phyloP scores from a whole-genome alignment of 495 filamentous ascomycete species.

The Pseudomonodictys pantanalensis region DNA sequence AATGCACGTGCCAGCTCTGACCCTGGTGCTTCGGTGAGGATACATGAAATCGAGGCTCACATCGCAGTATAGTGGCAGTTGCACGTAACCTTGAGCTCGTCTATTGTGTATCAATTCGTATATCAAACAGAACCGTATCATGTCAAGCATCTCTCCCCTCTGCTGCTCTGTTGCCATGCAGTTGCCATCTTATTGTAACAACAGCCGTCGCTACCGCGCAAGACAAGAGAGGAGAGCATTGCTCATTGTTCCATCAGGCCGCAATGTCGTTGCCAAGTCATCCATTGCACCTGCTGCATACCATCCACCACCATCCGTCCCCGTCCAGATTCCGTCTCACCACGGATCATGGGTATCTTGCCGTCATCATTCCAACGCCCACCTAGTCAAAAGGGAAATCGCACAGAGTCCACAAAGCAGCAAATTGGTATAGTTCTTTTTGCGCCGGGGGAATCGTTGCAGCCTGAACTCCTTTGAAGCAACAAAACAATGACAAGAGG shows the following conservation, averaged over 20 bases:
- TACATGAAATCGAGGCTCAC: too few species aligned
- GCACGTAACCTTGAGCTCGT: conserved; percentile 7
- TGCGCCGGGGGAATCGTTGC: conserved; percentile 37
- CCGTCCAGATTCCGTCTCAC: conserved; percentile 16
- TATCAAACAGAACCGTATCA: conserved; percentile 15
- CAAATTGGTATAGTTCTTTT: conserved; percentile 41
- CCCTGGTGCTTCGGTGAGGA: too few species aligned
- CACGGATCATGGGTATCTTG: conserved; percentile 4
- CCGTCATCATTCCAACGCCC: not conserved
- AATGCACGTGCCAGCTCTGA: not conserved
- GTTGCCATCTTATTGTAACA: not conserved
- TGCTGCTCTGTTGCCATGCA: not conserved
- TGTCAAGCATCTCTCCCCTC: not conserved
- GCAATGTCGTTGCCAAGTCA: not conserved
- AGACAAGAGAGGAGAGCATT: conserved; percentile 10
- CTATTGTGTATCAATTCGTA: conserved; percentile 21
- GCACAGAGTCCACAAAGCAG: conserved; percentile 24
- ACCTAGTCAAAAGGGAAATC: conserved; percentile 1
- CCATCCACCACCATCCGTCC: not conserved
- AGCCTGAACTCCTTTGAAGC: conserved; percentile 8
- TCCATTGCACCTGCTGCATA: not conserved
- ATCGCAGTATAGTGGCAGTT: not conserved
- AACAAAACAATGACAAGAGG: conserved; percentile 2
- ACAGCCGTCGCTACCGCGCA: not conserved
- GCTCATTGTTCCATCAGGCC: not conserved